A percentile compares a stretch with the other conserved stretches of the same genome.
phyloP scores from a whole-genome alignment of 768 basidiomycete genomes.

The Chalciporus pseudorubinellus region DNA sequence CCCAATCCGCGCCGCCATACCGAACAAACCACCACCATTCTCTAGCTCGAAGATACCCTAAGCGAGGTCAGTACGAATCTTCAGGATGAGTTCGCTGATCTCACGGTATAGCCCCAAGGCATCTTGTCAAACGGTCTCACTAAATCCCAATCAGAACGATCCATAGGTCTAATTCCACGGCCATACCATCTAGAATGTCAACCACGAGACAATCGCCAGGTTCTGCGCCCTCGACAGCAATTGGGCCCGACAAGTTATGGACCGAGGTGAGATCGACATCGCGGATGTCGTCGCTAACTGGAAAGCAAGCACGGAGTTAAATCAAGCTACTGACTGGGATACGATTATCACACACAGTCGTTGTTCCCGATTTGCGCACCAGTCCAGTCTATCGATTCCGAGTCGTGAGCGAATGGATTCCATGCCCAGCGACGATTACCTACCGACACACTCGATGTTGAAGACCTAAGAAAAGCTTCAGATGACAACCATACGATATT shows the following conservation, averaged over 20 bases:
- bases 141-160: constrained; percentile 18
- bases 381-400: constrained; percentile 59
- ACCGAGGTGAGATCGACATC: constrained; percentile 62
- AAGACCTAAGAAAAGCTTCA: constrained; percentile 45
- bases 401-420: neutral
- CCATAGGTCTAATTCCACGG: neutral
- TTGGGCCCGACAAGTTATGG: constrained; percentile 76
- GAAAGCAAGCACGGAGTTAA: neutral
- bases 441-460: constrained; percentile 68
- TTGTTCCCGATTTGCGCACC: constrained; percentile 79
- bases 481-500: neutral
- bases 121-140: constrained; percentile 68
- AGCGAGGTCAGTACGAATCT: neutral
- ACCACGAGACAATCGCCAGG: constrained; percentile 80
- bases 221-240: constrained; percentile 72
- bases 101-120: constrained; percentile 79
- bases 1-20: no score
- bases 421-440: constrained; percentile 11
- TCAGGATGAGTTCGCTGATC: constrained; percentile 3
- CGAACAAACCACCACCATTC: no score
- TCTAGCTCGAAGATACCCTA: constrained; percentile 55
- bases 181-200: constrained; percentile 70
- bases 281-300: constrained; percentile 66
- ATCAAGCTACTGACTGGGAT: neutral
- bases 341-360: constrained; percentile 45